These are phyloP conservation scores for Kodamaea hsintzibuensis DNA, from an alignment of 805 yeast genomes.

Conservation along the genomic window DNA sequence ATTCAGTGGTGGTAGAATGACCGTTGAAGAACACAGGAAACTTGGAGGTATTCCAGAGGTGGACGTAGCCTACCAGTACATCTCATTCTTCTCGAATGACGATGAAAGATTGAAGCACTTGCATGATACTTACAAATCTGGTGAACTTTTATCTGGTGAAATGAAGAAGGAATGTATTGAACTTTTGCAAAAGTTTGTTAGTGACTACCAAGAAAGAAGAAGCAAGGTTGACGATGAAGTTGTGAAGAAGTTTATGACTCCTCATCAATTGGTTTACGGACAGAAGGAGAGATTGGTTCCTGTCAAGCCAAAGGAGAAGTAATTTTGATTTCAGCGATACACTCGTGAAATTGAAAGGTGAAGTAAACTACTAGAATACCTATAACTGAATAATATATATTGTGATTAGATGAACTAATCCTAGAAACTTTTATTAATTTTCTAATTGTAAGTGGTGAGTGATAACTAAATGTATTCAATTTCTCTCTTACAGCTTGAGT, in stretches of 20 bases:
- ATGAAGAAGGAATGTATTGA: conserved; percentile 86
- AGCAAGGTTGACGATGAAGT: conserved; percentile 59
- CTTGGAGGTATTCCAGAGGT: conserved; percentile 93
- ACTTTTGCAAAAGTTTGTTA: conserved; percentile 75
- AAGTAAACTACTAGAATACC: neutral
- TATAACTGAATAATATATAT: neutral
- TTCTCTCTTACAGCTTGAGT: too few species aligned
- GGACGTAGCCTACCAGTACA: conserved; percentile 92
- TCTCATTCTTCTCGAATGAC: conserved; percentile 86
- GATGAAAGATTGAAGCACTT: conserved; percentile 71
- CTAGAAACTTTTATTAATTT: too few species aligned
- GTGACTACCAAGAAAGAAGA: conserved; percentile 79
- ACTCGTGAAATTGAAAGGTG: too few species aligned
- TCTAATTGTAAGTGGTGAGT: too few species aligned
- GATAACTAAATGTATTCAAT: too few species aligned
- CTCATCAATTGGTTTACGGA: conserved; percentile 80
- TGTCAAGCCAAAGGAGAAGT: conserved; percentile 52
- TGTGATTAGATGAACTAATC: neutral
- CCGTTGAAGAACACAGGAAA: conserved; percentile 87
- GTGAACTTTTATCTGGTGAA: conserved; percentile 89
- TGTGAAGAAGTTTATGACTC: conserved; percentile 73
- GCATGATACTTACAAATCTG: conserved; percentile 67
- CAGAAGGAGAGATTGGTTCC: conserved; percentile 72
- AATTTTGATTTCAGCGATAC: neutral
- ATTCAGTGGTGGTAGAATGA: conserved; percentile 88